Evolutionary conservation across 768 basidiomycete genomes (phyloP).

Genomic region (Baorangia bicolor): DNA sequence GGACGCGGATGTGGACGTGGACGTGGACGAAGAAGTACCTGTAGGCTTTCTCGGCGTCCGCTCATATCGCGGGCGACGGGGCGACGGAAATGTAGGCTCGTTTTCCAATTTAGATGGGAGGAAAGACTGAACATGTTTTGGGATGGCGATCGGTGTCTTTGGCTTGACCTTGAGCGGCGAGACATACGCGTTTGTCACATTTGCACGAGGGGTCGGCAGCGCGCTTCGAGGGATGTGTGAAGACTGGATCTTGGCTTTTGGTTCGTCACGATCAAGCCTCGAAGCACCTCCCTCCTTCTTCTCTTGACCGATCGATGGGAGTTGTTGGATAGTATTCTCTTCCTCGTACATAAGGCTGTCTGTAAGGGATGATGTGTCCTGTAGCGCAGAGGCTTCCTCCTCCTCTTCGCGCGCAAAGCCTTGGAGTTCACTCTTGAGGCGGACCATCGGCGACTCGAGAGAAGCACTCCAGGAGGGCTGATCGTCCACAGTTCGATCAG

Average conservation of each 20-base stretch:
- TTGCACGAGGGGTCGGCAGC: conserved; percentile 38
- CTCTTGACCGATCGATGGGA: conserved; percentile 36
- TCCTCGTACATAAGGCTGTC: conserved; percentile 35
- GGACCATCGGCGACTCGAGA: conserved; percentile 70
- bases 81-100: conserved; percentile 48
- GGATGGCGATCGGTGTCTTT: conserved; percentile 54
- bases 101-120: conserved; percentile 66
- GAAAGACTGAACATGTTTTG: conserved; percentile 58
- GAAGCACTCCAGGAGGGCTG: conserved; percentile 72
- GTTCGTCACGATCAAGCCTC: conserved; percentile 47
- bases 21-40: conserved; percentile 16
- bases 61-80: conserved; percentile 32
- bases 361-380: conserved; percentile 16
- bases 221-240: conserved; percentile 26
- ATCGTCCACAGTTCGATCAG: conserved; percentile 43
- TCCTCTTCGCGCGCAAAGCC: conserved; percentile 45
- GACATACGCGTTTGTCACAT: conserved; percentile 29
- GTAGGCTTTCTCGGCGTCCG: conserved; percentile 31
- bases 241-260: conserved; percentile 50
- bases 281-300: conserved; percentile 46
- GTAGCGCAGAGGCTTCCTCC: conserved; percentile 29
- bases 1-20: conserved; percentile 33
- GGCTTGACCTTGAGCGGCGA: conserved; percentile 57
- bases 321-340: conserved; percentile 26
- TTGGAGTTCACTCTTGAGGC: conserved; percentile 61